Base-by-base conservation (phyloP, 1,284 basidiomycete species). In the Cutaneotrichosporon sp. region DNA sequence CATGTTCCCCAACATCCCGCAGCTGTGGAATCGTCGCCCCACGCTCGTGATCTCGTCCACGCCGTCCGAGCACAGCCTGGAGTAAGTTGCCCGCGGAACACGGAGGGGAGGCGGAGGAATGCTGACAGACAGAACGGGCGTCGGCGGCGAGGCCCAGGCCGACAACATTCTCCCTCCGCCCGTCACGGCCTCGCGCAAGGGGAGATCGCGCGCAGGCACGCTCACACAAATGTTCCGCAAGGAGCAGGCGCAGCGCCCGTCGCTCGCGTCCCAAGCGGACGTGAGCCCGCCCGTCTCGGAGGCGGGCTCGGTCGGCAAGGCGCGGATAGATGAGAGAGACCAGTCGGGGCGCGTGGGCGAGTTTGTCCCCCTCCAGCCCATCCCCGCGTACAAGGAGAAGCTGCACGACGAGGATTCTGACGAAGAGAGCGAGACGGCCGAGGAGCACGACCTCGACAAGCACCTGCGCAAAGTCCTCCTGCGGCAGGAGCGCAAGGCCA, bases 391-490 rank as follows among this genome's bases (percentile, higher is more conserved):
- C 25, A 34, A 49, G 43, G 6, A 29, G 10, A 45, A 47, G 47
- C 3, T 45, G 5, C 50, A 54, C 38, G 50, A 54, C 10, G 55
- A 65, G 54, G 24, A 55, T 14, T 4, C 24, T 1, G 42, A 24
- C 27, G 46, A 59, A 8, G 59, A 36, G 16, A 38, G 54, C 11
- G 56, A 58, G 20, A 22, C n/a, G 8, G 49, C 42, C 13, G 25
- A 24, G 4, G 59, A 72, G 50, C 65, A 74, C 59, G 64, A 72
- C 46, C 66, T 77, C 8, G 76, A 78, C 54, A 56, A 84, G 38
- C 91, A 94, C 80, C 89, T 95, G 24, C 86, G 89, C 58, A 85
- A 90, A 67, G 85, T 92, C 3, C 82, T 95, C 16, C 55, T 52
- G 38, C 54, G 58, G 8, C 34, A 60, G 34, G 83, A 83, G 25